Conservation (phyloP, 2,329 filamentous ascomycete genomes). For the Neopestalotiopsis clavispora region DNA sequence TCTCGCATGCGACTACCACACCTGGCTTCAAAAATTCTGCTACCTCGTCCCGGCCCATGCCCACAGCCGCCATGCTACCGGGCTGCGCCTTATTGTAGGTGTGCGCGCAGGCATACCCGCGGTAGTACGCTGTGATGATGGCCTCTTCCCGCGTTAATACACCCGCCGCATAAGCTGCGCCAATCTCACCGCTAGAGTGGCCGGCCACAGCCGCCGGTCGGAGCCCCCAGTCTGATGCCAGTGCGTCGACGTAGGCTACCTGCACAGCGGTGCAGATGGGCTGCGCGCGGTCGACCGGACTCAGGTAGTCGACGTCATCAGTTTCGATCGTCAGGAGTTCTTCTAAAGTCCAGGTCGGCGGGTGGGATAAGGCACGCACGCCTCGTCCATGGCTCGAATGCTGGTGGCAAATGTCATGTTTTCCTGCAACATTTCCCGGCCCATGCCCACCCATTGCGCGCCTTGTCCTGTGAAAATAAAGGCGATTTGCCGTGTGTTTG, state of each 20-base stretch:
- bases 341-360: neutral
- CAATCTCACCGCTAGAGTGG: constrained; percentile 15
- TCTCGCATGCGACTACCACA: constrained; percentile 36
- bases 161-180: constrained; percentile 12
- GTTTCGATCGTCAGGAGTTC: neutral
- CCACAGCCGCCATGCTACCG: constrained; percentile 46
- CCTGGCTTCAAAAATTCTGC: constrained; percentile 31
- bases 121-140: constrained; percentile 5
- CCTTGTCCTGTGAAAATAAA: constrained; percentile 47
- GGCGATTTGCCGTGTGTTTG: neutral
- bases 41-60: constrained; percentile 37
- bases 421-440: constrained; percentile 42
- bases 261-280: constrained; percentile 7
- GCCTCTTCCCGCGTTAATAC: neutral
- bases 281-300: neutral
- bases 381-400: constrained; percentile 23
- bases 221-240: neutral
- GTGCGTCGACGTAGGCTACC: constrained; percentile 7
- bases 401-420: constrained; percentile 40
- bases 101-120: constrained; percentile 2
- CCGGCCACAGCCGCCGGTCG: neutral
- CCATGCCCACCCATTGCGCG: constrained; percentile 47
- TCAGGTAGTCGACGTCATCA: neutral
- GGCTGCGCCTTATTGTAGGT: neutral
- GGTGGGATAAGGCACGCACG: neutral